Conservation (phyloP, 2,329 filamentous ascomycete species). For the Boeremia lycopersici region DNA sequence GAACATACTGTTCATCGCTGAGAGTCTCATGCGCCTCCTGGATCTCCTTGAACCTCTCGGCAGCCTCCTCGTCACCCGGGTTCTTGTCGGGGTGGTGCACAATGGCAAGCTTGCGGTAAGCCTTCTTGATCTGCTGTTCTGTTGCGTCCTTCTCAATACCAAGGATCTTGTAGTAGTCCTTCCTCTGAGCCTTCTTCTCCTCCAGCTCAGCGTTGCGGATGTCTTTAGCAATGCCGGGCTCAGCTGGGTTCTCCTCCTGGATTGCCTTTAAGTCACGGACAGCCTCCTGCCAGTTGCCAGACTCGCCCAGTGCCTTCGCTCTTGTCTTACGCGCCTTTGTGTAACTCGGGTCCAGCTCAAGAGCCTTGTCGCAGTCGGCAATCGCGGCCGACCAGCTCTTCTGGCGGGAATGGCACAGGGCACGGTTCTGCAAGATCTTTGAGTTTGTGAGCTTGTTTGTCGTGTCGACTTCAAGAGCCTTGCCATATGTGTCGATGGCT, state of each 20-base stretch:
- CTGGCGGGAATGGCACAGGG: constrained; percentile 80
- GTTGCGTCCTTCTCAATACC: constrained; percentile 83
- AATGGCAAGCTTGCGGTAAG: constrained; percentile 93
- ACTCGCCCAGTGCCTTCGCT: constrained; percentile 84
- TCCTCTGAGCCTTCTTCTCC: constrained; percentile 95
- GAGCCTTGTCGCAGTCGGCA: constrained; percentile 81
- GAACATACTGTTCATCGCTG: constrained; percentile 85
- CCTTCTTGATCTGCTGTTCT: constrained; percentile 90
- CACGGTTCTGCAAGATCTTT: constrained; percentile 92
- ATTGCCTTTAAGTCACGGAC: constrained; percentile 88
- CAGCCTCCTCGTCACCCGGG: constrained; percentile 80
- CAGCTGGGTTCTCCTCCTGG: constrained; percentile 80
- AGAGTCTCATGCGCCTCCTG: constrained; percentile 96
- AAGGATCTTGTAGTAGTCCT: constrained; percentile 99
- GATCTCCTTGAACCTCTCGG: constrained; percentile 95
- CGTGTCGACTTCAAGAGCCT: constrained; percentile 84
- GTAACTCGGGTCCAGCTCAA: constrained; percentile 83
- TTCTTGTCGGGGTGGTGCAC: constrained; percentile 98
- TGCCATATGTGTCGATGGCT: constrained; percentile 83
- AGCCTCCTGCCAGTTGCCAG: constrained; percentile 90
- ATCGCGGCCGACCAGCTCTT: constrained; percentile 85
- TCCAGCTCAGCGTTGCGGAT: constrained; percentile 90
- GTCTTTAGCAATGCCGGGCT: constrained; percentile 80
- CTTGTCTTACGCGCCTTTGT: constrained; percentile 91
- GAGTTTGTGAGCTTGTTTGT: constrained; percentile 90